Evolutionary conservation across 352 stramenopile genomes (phyloP).

Genomic region (Achlya hypogyna): DNA sequence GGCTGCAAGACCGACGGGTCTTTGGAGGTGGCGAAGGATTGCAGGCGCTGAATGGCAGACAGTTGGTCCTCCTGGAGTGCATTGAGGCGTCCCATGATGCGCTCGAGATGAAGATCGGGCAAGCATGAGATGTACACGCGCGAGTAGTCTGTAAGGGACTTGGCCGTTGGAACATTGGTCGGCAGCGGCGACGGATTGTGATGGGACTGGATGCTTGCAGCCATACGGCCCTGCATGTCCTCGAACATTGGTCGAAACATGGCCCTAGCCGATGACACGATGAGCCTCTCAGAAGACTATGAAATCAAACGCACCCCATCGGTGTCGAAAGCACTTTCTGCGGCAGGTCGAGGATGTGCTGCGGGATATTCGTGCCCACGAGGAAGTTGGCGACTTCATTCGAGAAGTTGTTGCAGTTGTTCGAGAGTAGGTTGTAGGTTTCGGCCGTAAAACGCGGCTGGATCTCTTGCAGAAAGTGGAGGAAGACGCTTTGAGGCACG

Average conservation of each 20-base stretch:
- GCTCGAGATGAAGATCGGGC: constrained; percentile 39
- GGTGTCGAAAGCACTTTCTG: constrained; percentile 82
- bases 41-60: constrained; percentile 7
- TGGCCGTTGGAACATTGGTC: constrained; percentile 3
- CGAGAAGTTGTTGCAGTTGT: constrained; percentile 98
- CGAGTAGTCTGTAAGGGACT: neutral
- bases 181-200: constrained; percentile 36
- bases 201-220: constrained; percentile 42
- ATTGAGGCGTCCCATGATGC: constrained; percentile 36
- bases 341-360: constrained; percentile 85
- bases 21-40: neutral
- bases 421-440: constrained; percentile 90
- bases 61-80: constrained; percentile 32
- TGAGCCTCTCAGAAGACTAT: neutral
- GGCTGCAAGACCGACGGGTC: neutral
- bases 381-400: constrained; percentile 86
- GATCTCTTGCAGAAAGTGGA: constrained; percentile 72
- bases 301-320: constrained; percentile 54
- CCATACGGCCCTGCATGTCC: constrained; percentile 77
- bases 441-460: constrained; percentile 74
- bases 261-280: constrained; percentile 27
- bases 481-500: constrained; percentile 59
- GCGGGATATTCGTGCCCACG: constrained; percentile 79
- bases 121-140: constrained; percentile 46
- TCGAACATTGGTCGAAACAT: constrained; percentile 77